Evolutionary conservation across 805 yeast genomes (phyloP).

Genomic region (Suhomyces faveliae): DNA sequence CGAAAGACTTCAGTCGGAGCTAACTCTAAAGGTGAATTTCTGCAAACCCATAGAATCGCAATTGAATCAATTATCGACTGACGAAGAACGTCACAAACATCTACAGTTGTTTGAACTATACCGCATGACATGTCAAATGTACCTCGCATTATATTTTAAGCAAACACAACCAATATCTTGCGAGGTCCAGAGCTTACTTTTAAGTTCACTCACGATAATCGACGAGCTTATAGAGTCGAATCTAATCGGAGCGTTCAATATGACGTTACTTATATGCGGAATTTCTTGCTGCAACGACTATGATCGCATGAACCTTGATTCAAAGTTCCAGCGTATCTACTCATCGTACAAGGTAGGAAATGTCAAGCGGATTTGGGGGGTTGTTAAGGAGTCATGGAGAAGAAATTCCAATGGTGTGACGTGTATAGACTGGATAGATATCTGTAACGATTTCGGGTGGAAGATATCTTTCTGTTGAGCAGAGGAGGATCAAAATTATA

Average conservation of each 20-base stretch:
- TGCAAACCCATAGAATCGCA: slow-evolving; percentile 22
- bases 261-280: slow-evolving; percentile 33
- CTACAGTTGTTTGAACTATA: slow-evolving; percentile 37
- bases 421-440: slow-evolving; percentile 27
- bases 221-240: slow-evolving; percentile 31
- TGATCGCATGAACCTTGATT: slow-evolving; percentile 21
- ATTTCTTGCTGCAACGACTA: slow-evolving; percentile 24
- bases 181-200: slow-evolving; percentile 32
- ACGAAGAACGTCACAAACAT: slow-evolving; percentile 28
- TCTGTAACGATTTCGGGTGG: slow-evolving; percentile 30
- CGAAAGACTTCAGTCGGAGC: slow-evolving; percentile 10
- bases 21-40: slow-evolving; percentile 15
- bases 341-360: slow-evolving; percentile 22
- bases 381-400: slow-evolving; percentile 25
- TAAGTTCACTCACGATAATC: slow-evolving; percentile 21
- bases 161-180: slow-evolving; percentile 21
- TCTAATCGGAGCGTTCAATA: slow-evolving; percentile 18
- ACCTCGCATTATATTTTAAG: slow-evolving; percentile 24
- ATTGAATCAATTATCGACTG: slow-evolving; percentile 11
- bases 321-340: slow-evolving; percentile 16
- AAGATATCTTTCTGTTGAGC: slow-evolving; percentile 12
- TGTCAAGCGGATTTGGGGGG: slow-evolving; percentile 21
- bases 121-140: slow-evolving; percentile 20
- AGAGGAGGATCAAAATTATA: background rate
- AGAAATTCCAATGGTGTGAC: slow-evolving; percentile 20